Conservation (phyloP, 306 rosid species). For the Gastrolobium bilobum region DNA sequence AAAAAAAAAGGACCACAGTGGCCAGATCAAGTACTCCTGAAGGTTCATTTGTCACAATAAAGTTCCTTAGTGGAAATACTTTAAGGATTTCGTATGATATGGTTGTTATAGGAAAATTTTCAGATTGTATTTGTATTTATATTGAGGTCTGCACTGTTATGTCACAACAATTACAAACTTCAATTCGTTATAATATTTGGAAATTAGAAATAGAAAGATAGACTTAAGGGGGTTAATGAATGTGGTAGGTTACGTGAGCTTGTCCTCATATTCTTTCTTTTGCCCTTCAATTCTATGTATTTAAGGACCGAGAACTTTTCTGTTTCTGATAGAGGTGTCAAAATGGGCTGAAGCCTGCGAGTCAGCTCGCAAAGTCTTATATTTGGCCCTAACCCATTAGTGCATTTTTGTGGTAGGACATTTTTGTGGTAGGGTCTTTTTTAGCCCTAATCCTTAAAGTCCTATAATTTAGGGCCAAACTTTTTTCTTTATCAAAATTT, state of each 20-base stretch:
- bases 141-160: background rate
- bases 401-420: no score
- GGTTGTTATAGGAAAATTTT: conserved; percentile 26
- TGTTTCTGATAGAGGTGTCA: background rate
- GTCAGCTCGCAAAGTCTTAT: no score
- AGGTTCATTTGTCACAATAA: conserved; percentile 19
- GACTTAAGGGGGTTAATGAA: background rate
- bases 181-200: background rate
- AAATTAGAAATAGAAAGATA: conserved; percentile 7
- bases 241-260: background rate
- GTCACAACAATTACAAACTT: background rate
- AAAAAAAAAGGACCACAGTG: background rate
- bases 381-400: no score
- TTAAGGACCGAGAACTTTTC: background rate
- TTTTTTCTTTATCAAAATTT: no score
- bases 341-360: no score
- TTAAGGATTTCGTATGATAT: conserved; percentile 17
- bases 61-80: background rate
- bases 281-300: conserved; percentile 6
- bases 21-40: conserved; percentile 15
- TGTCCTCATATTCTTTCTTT: conserved; percentile 23
- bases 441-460: no score
- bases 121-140: background rate
- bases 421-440: no score
- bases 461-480: no score